Evolutionary conservation across 2,329 filamentous ascomycete genomes (phyloP), one percentile per base, ranked within the genome.

Genomic region (Rugonectria rugulosa): DNA sequence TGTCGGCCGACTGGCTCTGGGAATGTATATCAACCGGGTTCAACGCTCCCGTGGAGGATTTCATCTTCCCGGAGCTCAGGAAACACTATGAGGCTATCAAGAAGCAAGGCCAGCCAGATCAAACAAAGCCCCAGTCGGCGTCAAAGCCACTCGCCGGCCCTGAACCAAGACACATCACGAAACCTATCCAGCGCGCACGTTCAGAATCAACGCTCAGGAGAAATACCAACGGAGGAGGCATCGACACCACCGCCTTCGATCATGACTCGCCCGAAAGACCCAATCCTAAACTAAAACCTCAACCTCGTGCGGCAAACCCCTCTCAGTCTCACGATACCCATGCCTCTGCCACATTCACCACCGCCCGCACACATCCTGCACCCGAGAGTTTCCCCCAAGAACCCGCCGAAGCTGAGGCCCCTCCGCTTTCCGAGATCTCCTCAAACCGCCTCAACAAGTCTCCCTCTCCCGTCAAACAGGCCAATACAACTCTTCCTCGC

Each of bases 1-100:
- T 98, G 10, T 83, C 83, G 7, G 84, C 86, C 15, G 84, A 88
- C 19, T 99, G 95, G 95, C 79, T 99, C 3, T 95, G 90, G 88
- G 83, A 88, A 46, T 95, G 90, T 62, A 86, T 97, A 45, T 79
- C 81, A 66, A 83, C 77, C 0, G 84, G 84, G 5, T 76, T 65
- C 58, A 73, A 76, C 4, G 71, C 78, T 3, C 79, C 82, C 1
- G 70, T 80, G 37, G 74, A 78, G 32, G 63, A 71, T 6, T 84
- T 75, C 46, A 67, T 83, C 52, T 84, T 81, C 50, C 72, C 79
- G 0, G 77, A 81, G 56, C 66, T 84, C 23, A 73, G 71, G 44
- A 70, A 75, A 36, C 61, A 56, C 37, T 70, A 72, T 24, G 55
- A 57, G 6, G 24, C 21, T 7, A 24, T 50, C 34, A 62, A 44